Conservation (phyloP, 2,329 filamentous ascomycete species). For the Lasiodiplodia citricola region DNA sequence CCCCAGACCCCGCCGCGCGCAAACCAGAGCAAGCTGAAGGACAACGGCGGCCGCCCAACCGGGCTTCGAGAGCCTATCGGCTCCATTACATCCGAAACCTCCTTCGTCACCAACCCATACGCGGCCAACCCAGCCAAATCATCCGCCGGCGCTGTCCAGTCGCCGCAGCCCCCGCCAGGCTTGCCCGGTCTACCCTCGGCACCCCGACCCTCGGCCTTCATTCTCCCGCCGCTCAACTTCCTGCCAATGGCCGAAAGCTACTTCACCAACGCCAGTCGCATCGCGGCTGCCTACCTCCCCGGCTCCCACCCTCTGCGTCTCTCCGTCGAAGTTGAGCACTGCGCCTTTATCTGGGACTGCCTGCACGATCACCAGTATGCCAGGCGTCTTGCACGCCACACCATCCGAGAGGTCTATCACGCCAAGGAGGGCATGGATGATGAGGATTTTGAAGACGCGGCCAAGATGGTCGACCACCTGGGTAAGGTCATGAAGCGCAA, state of each 20-base stretch:
- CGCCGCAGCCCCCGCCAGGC: slow-evolving; percentile 43
- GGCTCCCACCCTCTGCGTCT: slow-evolving; percentile 89
- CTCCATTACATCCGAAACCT: slow-evolving; percentile 56
- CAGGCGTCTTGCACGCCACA: slow-evolving; percentile 76
- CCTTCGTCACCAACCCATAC: slow-evolving; percentile 58
- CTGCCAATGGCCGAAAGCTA: slow-evolving; percentile 79
- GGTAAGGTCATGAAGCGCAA: slow-evolving; percentile 84
- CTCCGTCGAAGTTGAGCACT: slow-evolving; percentile 89
- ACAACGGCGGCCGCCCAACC: slow-evolving; percentile 39
- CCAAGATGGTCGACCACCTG: slow-evolving; percentile 82
- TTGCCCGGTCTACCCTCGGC: slow-evolving; percentile 34
- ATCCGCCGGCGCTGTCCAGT: slow-evolving; percentile 32
- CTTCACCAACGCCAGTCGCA: slow-evolving; percentile 76
- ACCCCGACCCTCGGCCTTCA: slow-evolving; percentile 67
- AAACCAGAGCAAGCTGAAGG: slow-evolving; percentile 24
- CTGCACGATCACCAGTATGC: slow-evolving; percentile 80
- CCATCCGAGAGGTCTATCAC: slow-evolving; percentile 89
- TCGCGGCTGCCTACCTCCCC: slow-evolving; percentile 78
- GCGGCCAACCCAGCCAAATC: slow-evolving; percentile 41
- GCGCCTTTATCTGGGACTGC: slow-evolving; percentile 93
- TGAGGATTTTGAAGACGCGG: slow-evolving; percentile 91
- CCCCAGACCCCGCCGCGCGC: slow-evolving; percentile 21
- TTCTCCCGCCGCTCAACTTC: slow-evolving; percentile 81
- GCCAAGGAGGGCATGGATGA: slow-evolving; percentile 93
- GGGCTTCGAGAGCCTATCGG: slow-evolving; percentile 55